A percentile compares a stretch with the other conserved stretches of the same genome.
phyloP scores from a whole-genome alignment of 2,329 filamentous ascomycete species.

The Ceratocystis harringtonii region DNA sequence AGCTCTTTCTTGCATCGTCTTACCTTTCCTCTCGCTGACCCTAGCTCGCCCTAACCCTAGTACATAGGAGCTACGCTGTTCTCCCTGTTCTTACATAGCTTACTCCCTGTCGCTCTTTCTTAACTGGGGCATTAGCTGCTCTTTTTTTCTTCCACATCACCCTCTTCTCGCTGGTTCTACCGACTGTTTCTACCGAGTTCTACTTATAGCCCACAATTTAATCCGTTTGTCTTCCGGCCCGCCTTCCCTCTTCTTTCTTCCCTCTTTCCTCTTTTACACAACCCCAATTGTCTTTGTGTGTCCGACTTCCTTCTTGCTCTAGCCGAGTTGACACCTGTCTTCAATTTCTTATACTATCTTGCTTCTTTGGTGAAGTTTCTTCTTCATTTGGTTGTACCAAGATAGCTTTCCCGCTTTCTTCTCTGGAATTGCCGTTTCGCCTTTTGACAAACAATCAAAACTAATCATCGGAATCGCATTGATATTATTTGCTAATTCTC shows the following conservation, averaged over 20 bases:
- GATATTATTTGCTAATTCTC: constrained; percentile 5
- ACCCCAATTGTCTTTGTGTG: constrained; percentile 2
- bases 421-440: neutral
- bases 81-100: no score
- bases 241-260: constrained; percentile 7
- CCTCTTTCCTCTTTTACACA: neutral
- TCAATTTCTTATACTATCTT: neutral
- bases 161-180: constrained; percentile 15
- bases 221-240: neutral
- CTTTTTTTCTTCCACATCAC: constrained; percentile 17
- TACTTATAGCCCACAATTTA: constrained; percentile 5
- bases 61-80: neutral
- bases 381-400: neutral
- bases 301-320: constrained; percentile 9
- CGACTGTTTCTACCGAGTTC: constrained; percentile 1
- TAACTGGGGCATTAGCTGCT: neutral
- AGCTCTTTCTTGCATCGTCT: neutral
- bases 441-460: neutral
- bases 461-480: neutral
- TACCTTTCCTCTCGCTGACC: neutral
- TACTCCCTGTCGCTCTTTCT: neutral
- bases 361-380: constrained; percentile 1
- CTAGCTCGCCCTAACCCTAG: neutral
- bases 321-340: constrained; percentile 7
- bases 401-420: constrained; percentile 2